Evolutionary conservation across 2,329 filamentous ascomycete genomes (phyloP).

Genomic region (Ceratocystis ficicola): DNA sequence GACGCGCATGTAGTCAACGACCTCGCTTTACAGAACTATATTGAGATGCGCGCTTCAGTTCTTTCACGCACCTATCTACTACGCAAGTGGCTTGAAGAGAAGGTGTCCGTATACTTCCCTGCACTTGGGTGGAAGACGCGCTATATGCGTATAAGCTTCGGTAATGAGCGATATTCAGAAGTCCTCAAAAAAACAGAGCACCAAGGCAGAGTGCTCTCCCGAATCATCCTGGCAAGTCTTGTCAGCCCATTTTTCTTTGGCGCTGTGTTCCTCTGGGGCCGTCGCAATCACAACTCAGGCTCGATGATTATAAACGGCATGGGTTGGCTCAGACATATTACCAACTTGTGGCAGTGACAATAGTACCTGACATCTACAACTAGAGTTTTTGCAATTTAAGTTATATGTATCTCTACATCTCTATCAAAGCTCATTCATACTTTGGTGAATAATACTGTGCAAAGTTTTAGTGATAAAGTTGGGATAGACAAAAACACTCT

Average conservation of each 20-base stretch:
- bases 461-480: no score
- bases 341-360: no score
- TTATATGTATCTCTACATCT: no score
- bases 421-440: no score
- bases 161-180: slow-evolving; percentile 80
- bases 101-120: slow-evolving; percentile 62
- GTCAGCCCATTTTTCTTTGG: slow-evolving; percentile 17
- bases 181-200: slow-evolving; percentile 57
- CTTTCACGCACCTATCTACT: slow-evolving; percentile 63
- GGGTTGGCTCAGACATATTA: not conserved
- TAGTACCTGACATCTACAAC: no score
- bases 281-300: slow-evolving; percentile 7
- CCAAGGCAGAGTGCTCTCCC: slow-evolving; percentile 49
- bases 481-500: no score
- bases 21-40: slow-evolving; percentile 79
- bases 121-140: slow-evolving; percentile 79
- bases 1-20: slow-evolving; percentile 89
- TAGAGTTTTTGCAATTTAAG: no score
- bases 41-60: slow-evolving; percentile 85
- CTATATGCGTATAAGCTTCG: slow-evolving; percentile 85
- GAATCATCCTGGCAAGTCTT: not conserved
- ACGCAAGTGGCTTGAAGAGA: slow-evolving; percentile 79
- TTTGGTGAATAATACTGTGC: no score
- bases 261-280: slow-evolving; percentile 14
- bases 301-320: not conserved